Evolutionary conservation across 2,329 filamentous ascomycete species (phyloP).

Genomic region (Sclerotinia glacialis): DNA sequence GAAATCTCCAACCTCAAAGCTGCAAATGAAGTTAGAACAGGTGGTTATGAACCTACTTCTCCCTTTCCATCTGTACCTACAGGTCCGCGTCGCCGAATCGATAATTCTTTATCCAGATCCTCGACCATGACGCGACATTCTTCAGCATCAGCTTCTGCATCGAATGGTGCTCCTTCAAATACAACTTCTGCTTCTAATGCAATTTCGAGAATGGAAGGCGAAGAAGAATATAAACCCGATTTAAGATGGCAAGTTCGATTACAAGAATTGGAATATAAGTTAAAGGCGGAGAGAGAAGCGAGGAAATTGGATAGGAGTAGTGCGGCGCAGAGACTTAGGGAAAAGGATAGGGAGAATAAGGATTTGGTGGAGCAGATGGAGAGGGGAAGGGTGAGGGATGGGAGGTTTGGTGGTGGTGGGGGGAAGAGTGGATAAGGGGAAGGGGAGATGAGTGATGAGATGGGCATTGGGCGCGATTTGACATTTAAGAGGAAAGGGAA

Average conservation of each 20-base stretch:
- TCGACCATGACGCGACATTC: conserved; percentile 54
- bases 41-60: conserved; percentile 43
- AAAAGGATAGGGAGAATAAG: conserved; percentile 71
- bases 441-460: background rate
- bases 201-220: conserved; percentile 24
- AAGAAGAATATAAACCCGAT: conserved; percentile 54
- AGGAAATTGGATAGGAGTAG: conserved; percentile 80
- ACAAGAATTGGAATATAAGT: conserved; percentile 79
- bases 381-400: conserved; percentile 31
- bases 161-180: no score
- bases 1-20: conserved; percentile 68
- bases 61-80: conserved; percentile 39
- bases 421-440: background rate
- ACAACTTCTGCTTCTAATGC: background rate
- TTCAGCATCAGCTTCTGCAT: conserved; percentile 43
- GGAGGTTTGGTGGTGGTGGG: conserved; percentile 15
- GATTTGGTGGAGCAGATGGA: conserved; percentile 63
- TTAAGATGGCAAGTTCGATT: conserved; percentile 77
- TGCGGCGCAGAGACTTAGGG: conserved; percentile 74
- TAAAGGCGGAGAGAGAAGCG: conserved; percentile 88
- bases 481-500: background rate
- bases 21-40: conserved; percentile 43
- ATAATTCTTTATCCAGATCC: conserved; percentile 29
- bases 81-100: conserved; percentile 36
- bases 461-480: background rate